A percentile compares a stretch with the other conserved stretches of the same genome.
Evolutionary conservation across 1,139 yeast species (phyloP).

Genomic region (Ogataea hybrid): DNA sequence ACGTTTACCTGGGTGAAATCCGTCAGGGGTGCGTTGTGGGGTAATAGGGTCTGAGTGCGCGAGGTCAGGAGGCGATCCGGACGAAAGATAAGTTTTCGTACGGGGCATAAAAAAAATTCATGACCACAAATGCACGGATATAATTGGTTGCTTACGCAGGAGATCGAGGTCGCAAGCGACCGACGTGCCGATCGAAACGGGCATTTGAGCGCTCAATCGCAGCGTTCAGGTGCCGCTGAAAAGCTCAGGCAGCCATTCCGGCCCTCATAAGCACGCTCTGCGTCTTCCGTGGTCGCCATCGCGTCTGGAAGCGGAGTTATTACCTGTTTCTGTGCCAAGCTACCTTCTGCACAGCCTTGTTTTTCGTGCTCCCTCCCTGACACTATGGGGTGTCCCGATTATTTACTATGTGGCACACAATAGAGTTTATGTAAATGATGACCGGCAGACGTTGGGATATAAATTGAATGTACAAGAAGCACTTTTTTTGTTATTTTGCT

Average conservation of each 20-base stretch:
- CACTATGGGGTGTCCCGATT: conserved; percentile 11
- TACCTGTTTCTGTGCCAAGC: neutral
- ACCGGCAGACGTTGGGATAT: conserved; percentile 8
- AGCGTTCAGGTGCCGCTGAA: neutral
- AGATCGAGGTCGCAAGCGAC: conserved; percentile 14
- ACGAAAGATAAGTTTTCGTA: conserved; percentile 7
- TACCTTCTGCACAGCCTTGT: conserved; percentile 6
- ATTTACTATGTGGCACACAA: conserved; percentile 10
- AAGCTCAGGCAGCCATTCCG: neutral
- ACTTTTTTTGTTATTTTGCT: conserved; percentile 4
- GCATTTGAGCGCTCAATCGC: neutral
- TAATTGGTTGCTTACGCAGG: conserved; percentile 11
- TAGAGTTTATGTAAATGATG: conserved; percentile 11
- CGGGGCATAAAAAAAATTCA: conserved; percentile 12
- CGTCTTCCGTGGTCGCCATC: neutral
- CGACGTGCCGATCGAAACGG: neutral
- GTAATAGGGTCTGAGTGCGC: conserved; percentile 5
- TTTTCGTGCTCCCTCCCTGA: conserved; percentile 5
- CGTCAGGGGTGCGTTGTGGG: conserved; percentile 10
- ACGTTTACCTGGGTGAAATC: neutral
- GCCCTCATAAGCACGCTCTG: neutral
- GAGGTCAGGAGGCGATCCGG: conserved; percentile 3
- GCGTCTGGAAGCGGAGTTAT: neutral
- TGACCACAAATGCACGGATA: conserved; percentile 14
- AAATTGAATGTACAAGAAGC: conserved; percentile 9